Percentiles rank a stretch among this genome's conserved stretches.
Conservation (phyloP, 2,329 filamentous ascomycete genomes). For the Neoscytalidium dimidiatum region DNA sequence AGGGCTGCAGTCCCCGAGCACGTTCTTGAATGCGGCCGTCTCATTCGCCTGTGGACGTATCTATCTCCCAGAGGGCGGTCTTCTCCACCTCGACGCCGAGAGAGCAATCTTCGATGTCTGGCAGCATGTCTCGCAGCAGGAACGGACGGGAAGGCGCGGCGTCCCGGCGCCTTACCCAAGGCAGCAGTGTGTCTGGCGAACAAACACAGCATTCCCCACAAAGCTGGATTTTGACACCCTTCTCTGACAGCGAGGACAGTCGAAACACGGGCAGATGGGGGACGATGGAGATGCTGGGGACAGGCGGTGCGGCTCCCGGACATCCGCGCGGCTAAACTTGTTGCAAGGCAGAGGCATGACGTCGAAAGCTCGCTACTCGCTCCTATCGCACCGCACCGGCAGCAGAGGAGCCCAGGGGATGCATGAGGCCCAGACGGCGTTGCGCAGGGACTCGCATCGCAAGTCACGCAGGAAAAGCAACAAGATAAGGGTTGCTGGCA, state of each 20-base stretch:
- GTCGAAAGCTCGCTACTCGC: neutral
- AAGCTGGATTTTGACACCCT: neutral
- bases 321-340: neutral
- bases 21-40: conserved; percentile 2
- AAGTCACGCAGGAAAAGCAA: neutral
- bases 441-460: conserved; percentile 1
- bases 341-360: neutral
- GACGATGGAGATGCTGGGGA: neutral
- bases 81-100: neutral
- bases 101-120: neutral
- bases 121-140: neutral
- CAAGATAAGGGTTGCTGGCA: neutral
- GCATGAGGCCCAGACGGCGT: neutral
- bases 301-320: neutral
- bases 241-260: neutral
- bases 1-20: conserved; percentile 2
- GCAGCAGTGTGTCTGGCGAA: neutral
- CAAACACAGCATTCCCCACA: neutral
- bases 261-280: neutral
- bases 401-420: neutral
- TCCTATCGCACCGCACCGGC: neutral
- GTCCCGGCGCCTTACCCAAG: neutral
- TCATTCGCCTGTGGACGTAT: neutral
- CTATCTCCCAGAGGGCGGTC: neutral
- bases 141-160: neutral